Base-by-base conservation (phyloP, 257 asterid genomes). In the Catharanthus roseus region DNA sequence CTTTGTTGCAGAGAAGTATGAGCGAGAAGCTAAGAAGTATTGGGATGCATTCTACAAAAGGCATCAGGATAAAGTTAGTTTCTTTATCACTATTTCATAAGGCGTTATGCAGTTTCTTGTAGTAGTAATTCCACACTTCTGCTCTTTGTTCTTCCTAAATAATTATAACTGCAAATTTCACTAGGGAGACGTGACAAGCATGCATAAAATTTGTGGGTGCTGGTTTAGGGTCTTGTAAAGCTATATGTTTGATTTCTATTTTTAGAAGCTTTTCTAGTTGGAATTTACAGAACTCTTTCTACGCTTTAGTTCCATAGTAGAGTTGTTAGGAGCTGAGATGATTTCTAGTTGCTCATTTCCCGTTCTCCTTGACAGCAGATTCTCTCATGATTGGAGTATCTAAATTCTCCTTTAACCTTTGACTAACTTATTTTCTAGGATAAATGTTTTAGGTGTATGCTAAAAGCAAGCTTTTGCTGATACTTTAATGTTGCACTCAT, bases 41-140 rank as follows among this genome's bases (percentile, higher is more conserved):
- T 95, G 97, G 97, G 97, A 95, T 75, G 82, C 87, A 75, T 95
- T 93, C 70, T 95, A 95, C 80, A 95, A 95, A 82, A 86, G 87
- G 73, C 99, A 95, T 81, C 96, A 91, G 41, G 97, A 91, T 80
- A 89, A 70, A 85, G 99, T 90, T 60, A 45, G 90, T 82, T 79
- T 75, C 42, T 77, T 68, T 62, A 24, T 12, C 63, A 58, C 42
- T 13, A 6, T 42, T 66, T 10, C 31, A 24, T 21, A 11, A 15
- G 42, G 23, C 55, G 16, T 51, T 19, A 19, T 58, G 49, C 68
- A 56, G 24, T 51, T 56, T 67, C 24, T 29, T 34, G 10, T 28
- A 12, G 34, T 61, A 23, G 10, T 39, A 13, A 19, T 68, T 29
- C 23, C 44, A 21, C 26, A 4, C 55, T 47, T 23, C 13, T 39